Percentiles rank a stretch among this genome's conserved stretches.
phyloP scores from a whole-genome alignment of 2,329 filamentous ascomycete genomes.

The Fusarium solani-melongenae region DNA sequence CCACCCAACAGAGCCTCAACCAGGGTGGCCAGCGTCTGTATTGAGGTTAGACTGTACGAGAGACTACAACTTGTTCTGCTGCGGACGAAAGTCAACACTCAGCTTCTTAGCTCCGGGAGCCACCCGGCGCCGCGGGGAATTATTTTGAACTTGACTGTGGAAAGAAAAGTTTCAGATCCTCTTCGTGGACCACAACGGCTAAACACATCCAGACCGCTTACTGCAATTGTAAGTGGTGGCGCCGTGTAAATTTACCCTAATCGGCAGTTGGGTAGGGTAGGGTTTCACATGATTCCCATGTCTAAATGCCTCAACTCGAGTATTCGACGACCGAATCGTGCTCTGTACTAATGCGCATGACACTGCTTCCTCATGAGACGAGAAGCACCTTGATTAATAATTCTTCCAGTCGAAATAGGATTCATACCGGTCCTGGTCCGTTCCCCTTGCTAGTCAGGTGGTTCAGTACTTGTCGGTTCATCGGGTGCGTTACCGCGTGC shows the following conservation, averaged over 20 bases:
- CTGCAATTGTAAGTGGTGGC: not conserved
- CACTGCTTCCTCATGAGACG: not conserved
- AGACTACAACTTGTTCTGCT: not conserved
- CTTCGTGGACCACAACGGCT: not conserved
- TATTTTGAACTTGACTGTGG: not conserved
- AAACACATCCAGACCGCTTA: not conserved
- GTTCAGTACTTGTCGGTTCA: not conserved
- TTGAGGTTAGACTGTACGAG: not conserved
- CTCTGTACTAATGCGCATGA: not conserved
- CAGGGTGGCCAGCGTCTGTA: not conserved
- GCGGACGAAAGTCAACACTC: not conserved
- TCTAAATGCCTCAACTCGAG: not conserved
- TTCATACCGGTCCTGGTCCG: not conserved
- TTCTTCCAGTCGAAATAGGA: not conserved
- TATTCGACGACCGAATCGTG: no score
- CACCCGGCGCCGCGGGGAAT: not conserved
- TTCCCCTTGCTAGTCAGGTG: not conserved
- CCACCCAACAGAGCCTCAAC: not conserved
- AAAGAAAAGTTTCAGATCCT: not conserved
- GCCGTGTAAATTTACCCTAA: not conserved
- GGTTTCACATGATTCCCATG: not conserved
- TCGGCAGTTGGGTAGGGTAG: not conserved
- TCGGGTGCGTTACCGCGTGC: not conserved
- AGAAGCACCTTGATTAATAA: not conserved
- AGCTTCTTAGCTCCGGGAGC: not conserved